These are phyloP conservation scores for Crithidia expoeki DNA, from an alignment of 208 protist genomes.

Conservation along the genomic window DNA sequence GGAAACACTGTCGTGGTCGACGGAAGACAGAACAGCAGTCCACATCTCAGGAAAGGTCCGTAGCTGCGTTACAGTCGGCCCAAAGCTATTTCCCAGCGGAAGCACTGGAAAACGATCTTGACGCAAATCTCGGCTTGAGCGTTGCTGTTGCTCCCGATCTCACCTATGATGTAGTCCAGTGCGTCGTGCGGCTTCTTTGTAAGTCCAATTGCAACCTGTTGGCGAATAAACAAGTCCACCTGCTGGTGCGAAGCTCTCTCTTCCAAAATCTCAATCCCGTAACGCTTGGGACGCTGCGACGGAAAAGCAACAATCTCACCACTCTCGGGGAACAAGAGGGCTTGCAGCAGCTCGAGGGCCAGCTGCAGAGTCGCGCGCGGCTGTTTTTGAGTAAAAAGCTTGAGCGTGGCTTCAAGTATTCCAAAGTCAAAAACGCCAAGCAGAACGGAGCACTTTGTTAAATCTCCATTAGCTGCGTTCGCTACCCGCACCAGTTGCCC, in stretches of 20 bases:
- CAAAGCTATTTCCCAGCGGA: conserved; percentile 86
- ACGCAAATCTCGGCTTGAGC: conserved; percentile 59
- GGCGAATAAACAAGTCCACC: conserved; percentile 71
- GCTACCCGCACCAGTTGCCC: conserved; percentile 23
- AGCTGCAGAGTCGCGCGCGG: conserved; percentile 36
- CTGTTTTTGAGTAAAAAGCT: conserved; percentile 42
- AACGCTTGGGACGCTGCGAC: conserved; percentile 53
- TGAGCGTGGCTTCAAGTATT: conserved; percentile 36
- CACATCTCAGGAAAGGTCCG: conserved; percentile 79
- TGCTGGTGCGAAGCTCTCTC: conserved; percentile 47
- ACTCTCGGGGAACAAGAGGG: conserved; percentile 74
- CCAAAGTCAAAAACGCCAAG: conserved; percentile 31
- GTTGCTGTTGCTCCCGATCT: conserved; percentile 54
- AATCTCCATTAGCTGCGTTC: conserved; percentile 17
- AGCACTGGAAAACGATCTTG: conserved; percentile 85
- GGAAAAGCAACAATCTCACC: conserved; percentile 77
- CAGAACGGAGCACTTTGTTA: conserved; percentile 24
- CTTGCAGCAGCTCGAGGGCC: conserved; percentile 54
- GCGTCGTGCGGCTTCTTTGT: conserved; percentile 73
- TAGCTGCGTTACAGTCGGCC: conserved; percentile 70
- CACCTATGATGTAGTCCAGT: conserved; percentile 65
- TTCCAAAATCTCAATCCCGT: conserved; percentile 40
- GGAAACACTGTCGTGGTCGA: conserved; percentile 48
- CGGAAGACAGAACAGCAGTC: conserved; percentile 69
- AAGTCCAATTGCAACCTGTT: conserved; percentile 76